phyloP scores from a whole-genome alignment of 495 filamentous ascomycete species.

The Daldinia bambusicola region DNA sequence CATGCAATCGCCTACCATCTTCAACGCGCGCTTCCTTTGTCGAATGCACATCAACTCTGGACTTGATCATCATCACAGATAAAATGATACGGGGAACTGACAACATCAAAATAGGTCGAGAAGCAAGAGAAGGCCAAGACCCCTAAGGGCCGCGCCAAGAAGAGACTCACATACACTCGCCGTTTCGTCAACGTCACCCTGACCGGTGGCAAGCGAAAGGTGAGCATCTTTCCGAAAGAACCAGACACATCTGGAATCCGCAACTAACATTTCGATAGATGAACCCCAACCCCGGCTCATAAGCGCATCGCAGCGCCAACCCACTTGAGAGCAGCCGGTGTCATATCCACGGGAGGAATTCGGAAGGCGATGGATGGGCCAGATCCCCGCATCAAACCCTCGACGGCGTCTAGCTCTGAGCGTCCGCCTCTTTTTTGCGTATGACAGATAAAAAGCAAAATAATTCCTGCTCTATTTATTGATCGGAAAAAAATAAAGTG shows the following conservation, averaged over 20 bases:
- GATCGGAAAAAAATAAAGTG: conserved; percentile 18
- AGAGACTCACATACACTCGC: conserved; percentile 95
- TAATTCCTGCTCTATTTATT: conserved; percentile 34
- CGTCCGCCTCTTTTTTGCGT: conserved; percentile 32
- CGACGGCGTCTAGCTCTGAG: conserved; percentile 32
- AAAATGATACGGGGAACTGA: conserved; percentile 14
- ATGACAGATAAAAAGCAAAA: conserved; percentile 30
- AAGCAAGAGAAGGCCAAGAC: conserved; percentile 91
- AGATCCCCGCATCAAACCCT: background rate
- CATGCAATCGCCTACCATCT: conserved; percentile 10
- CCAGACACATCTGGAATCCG: background rate
- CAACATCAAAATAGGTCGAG: conserved; percentile 70
- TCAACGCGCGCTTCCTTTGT: conserved; percentile 26
- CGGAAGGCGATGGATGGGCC: conserved; percentile 40
- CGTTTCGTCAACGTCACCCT: conserved; percentile 99
- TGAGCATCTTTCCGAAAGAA: conserved; percentile 49
- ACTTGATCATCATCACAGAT: conserved; percentile 1
- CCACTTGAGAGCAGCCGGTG: conserved; percentile 43
- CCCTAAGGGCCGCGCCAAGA: conserved; percentile 98
- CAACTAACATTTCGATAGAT: conserved; percentile 48
- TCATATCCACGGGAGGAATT: conserved; percentile 31
- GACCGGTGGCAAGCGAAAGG: conserved; percentile 99
- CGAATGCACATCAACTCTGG: background rate
- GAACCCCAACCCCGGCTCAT: conserved; percentile 63
- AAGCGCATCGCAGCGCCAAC: conserved; percentile 38